Conservation (phyloP, 768 basidiomycete species). For the Sporobolomyces roseus region DNA sequence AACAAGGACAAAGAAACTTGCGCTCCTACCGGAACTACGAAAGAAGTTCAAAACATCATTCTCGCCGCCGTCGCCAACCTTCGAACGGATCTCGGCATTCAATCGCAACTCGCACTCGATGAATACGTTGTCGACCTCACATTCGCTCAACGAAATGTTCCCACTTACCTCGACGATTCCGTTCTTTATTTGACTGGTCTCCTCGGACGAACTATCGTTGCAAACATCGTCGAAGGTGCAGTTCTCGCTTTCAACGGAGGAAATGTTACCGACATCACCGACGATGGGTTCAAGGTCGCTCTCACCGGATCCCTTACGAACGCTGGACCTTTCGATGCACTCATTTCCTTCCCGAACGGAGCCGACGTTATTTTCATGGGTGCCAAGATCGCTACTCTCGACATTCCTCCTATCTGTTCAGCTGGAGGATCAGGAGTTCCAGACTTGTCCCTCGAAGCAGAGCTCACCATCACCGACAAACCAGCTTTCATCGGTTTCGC, state of each 20-base stretch:
- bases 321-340: slow-evolving; percentile 33
- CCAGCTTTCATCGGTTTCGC: slow-evolving; percentile 58
- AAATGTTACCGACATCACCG: slow-evolving; percentile 58
- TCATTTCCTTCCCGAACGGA: slow-evolving; percentile 58
- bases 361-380: slow-evolving; percentile 50
- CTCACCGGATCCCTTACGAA: slow-evolving; percentile 48
- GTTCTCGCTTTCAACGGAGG: slow-evolving; percentile 58
- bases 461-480: slow-evolving; percentile 59
- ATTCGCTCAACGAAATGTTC: slow-evolving; percentile 60
- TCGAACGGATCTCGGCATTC: slow-evolving; percentile 55
- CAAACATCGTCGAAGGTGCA: slow-evolving; percentile 57
- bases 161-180: slow-evolving; percentile 62
- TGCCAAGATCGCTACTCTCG: slow-evolving; percentile 56
- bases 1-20: slow-evolving; percentile 59
- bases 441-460: slow-evolving; percentile 58
- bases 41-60: slow-evolving; percentile 61
- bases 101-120: slow-evolving; percentile 59
- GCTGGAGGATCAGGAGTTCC: slow-evolving; percentile 66
- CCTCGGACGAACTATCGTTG: slow-evolving; percentile 58
- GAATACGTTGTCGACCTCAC: slow-evolving; percentile 61
- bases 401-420: slow-evolving; percentile 64
- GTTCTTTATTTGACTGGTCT: slow-evolving; percentile 66
- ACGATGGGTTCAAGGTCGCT: slow-evolving; percentile 63
- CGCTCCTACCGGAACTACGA: slow-evolving; percentile 57
- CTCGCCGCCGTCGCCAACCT: slow-evolving; percentile 60